These are phyloP conservation scores for Diaporthe capsici DNA, from an alignment of 2,329 filamentous ascomycete species.

Conservation along the genomic window DNA sequence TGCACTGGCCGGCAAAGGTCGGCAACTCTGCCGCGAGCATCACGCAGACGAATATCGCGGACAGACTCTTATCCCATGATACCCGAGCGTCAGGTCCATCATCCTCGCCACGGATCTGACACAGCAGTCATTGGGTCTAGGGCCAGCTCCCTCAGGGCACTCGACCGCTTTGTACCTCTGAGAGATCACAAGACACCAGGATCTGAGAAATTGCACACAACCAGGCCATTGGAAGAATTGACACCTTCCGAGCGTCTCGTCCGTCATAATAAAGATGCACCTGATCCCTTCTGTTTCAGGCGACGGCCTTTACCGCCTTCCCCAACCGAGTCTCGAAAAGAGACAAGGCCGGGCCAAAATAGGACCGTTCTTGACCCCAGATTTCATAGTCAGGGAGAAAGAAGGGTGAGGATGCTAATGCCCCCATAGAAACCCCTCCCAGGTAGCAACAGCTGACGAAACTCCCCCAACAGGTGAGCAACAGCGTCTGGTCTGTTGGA, in stretches of 20 bases:
- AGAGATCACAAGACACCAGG: slow-evolving; percentile 53
- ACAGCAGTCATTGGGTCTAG: slow-evolving; percentile 28
- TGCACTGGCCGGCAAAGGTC: slow-evolving; percentile 5
- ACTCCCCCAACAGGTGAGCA: slow-evolving; percentile 65
- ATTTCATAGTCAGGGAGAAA: slow-evolving; percentile 27
- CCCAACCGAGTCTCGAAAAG: slow-evolving; percentile 39
- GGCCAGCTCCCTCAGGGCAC: slow-evolving; percentile 44
- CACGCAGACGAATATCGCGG: slow-evolving; percentile 34
- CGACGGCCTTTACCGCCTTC: slow-evolving; percentile 46
- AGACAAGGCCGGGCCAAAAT: slow-evolving; percentile 31
- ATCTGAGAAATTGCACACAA: slow-evolving; percentile 62
- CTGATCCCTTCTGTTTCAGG: slow-evolving; percentile 59
- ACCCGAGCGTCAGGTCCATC: background rate
- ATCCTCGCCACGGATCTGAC: slow-evolving; percentile 37
- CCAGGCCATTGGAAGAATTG: slow-evolving; percentile 58
- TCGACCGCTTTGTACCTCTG: slow-evolving; percentile 67
- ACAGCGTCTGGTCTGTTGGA: slow-evolving; percentile 83
- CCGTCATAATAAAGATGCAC: slow-evolving; percentile 57
- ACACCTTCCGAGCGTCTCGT: slow-evolving; percentile 60
- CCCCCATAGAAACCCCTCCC: background rate
- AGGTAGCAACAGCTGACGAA: slow-evolving; percentile 48
- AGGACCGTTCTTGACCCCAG: slow-evolving; percentile 36
- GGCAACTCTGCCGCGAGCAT: slow-evolving; percentile 31
- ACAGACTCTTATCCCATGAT: slow-evolving; percentile 35
- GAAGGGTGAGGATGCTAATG: slow-evolving; percentile 33